These are phyloP conservation scores for Colletotrichum chlorophyti DNA, from an alignment of 2,329 filamentous ascomycete genomes.

Conservation along the genomic window DNA sequence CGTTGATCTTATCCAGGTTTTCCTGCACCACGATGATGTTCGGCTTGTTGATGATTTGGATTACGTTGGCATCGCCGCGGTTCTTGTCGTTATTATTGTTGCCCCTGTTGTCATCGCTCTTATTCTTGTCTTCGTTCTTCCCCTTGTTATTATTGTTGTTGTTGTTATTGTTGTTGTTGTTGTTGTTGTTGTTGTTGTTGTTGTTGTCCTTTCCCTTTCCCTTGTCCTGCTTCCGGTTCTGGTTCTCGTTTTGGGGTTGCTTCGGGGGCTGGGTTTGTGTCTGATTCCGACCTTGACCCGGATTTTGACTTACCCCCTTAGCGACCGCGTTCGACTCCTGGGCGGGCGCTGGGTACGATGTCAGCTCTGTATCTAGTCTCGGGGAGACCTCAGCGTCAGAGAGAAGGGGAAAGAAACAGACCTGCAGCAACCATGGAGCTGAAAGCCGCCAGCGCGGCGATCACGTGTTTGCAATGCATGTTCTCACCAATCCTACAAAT, in stretches of 20 bases:
- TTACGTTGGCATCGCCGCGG: slow-evolving; percentile 32
- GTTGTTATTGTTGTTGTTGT: not conserved
- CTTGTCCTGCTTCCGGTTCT: no score
- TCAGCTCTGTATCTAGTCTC: not conserved
- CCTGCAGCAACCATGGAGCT: slow-evolving; percentile 36
- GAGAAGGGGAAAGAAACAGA: no score
- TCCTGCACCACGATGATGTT: slow-evolving; percentile 43
- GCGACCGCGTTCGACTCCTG: slow-evolving; percentile 10
- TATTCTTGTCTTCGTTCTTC: not conserved
- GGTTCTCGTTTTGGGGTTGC: no score
- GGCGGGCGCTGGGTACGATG: slow-evolving; percentile 6
- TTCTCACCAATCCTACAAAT: not conserved
- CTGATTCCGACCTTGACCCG: no score
- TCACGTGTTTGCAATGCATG: slow-evolving; percentile 36
- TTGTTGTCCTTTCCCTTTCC: not conserved
- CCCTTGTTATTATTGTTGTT: not conserved
- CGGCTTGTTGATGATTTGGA: slow-evolving; percentile 33
- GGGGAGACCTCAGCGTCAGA: no score
- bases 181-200: not conserved
- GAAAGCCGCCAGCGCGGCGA: slow-evolving; percentile 38
- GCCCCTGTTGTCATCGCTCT: not conserved
- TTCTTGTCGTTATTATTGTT: not conserved
- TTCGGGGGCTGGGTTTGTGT: no score
- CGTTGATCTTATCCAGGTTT: slow-evolving; percentile 42
- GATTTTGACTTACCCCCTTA: no score